Conservation (phyloP, 169 alveolate genomes). For the Plasmodium sp. region DNA sequence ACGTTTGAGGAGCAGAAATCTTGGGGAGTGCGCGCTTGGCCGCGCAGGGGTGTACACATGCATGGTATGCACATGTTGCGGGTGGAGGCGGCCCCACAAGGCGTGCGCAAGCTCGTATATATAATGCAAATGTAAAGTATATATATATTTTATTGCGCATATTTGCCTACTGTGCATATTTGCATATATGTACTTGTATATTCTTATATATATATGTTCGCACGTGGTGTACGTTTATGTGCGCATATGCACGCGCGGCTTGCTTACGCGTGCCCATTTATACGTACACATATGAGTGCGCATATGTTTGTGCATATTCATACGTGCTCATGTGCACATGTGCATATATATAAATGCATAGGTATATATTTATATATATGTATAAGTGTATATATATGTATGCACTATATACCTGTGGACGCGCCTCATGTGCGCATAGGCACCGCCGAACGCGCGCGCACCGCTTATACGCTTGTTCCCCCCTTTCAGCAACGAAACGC, state of each 20-base stretch:
- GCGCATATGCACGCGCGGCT: neutral
- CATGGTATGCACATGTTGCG: neutral
- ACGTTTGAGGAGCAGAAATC: constrained; percentile 7
- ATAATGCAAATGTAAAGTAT: neutral
- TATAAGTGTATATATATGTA: too few species aligned
- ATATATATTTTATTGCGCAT: neutral
- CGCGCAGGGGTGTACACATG: neutral
- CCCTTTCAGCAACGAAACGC: constrained; percentile 77
- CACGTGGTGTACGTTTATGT: neutral
- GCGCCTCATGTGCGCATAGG: neutral
- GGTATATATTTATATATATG: too few species aligned
- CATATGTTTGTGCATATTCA: too few species aligned
- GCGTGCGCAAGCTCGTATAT: neutral
- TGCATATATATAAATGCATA: too few species aligned
- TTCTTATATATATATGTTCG: neutral
- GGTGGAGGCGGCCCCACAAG: neutral
- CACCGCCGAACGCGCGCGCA: neutral
- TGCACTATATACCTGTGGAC: neutral
- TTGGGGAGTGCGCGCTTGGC: neutral
- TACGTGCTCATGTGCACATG: too few species aligned
- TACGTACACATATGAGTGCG: neutral
- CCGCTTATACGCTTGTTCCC: neutral
- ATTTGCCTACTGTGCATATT: too few species aligned
- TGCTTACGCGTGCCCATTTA: neutral
- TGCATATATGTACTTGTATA: neutral